Percentiles rank a stretch among this genome's conserved stretches.
Evolutionary conservation across 78 protist species (phyloP).

Genomic region (Polysphondylium violaceum): DNA sequence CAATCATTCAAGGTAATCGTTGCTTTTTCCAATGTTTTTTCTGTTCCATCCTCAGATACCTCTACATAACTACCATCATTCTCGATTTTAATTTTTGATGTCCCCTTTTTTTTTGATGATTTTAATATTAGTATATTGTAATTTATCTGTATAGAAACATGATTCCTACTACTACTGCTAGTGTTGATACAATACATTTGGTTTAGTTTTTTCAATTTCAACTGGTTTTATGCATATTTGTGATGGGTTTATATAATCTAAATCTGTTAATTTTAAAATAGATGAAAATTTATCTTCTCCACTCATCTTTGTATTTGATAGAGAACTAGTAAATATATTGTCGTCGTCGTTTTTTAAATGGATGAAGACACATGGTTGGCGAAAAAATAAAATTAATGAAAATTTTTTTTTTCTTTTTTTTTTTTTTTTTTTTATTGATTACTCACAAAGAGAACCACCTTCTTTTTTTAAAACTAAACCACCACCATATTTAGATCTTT

Average conservation of each 20-base stretch:
- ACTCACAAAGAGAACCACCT: too few relatives aligned
- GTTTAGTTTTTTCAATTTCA: conserved; percentile 35
- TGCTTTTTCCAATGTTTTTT: conserved; percentile 76
- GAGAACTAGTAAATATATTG: too few relatives aligned
- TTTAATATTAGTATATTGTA: neutral
- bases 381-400: too few relatives aligned
- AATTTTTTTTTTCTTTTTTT: too few relatives aligned
- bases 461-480: too few relatives aligned
- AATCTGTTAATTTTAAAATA: conserved; percentile 87
- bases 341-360: too few relatives aligned
- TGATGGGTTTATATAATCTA: conserved; percentile 93
- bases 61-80: conserved; percentile 65
- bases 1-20: conserved; percentile 94
- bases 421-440: too few relatives aligned
- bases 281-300: conserved; percentile 65
- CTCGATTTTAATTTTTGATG: conserved; percentile 31
- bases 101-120: conserved; percentile 3
- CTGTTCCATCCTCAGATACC: conserved; percentile 69
- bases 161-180: neutral
- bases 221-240: conserved; percentile 83
- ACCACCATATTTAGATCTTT: too few relatives aligned
- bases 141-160: neutral
- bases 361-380: too few relatives aligned
- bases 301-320: neutral
- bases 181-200: neutral